These are phyloP conservation scores for Phytomonas francai DNA, from an alignment of 208 protist species.

Conservation along the genomic window DNA sequence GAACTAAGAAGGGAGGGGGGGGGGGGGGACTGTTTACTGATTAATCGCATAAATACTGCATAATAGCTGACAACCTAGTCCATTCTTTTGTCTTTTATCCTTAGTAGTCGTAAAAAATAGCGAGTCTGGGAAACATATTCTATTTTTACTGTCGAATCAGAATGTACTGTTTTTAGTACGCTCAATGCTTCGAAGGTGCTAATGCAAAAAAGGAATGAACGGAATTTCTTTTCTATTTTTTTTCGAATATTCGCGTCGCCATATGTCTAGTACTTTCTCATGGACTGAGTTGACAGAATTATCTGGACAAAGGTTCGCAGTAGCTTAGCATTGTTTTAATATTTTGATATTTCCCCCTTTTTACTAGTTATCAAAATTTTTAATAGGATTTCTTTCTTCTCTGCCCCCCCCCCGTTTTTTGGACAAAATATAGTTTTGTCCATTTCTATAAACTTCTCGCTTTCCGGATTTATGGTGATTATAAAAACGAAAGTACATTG, in stretches of 20 bases:
- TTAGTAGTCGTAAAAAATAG: neutral
- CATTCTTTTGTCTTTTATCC: constrained; percentile 6
- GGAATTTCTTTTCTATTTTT: neutral
- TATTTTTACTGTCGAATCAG: constrained; percentile 7
- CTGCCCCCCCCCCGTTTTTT: neutral
- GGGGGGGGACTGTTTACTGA: neutral
- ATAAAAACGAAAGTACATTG: neutral
- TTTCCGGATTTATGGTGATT: neutral
- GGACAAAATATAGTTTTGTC: neutral
- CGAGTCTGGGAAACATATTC: neutral
- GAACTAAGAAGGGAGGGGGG: neutral
- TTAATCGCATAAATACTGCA: constrained; percentile 7
- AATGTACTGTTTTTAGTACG: neutral
- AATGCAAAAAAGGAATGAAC: neutral
- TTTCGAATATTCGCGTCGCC: neutral
- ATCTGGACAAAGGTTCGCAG: neutral
- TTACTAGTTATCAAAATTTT: neutral
- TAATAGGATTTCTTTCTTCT: neutral
- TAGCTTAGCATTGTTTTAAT: neutral
- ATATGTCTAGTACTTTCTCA: neutral
- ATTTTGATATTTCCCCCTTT: neutral
- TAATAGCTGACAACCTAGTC: neutral
- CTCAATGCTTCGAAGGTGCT: neutral
- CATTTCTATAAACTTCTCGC: neutral
- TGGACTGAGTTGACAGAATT: neutral